phyloP scores from a whole-genome alignment of 495 filamentous ascomycete species.

The Penicillium pulvis region DNA sequence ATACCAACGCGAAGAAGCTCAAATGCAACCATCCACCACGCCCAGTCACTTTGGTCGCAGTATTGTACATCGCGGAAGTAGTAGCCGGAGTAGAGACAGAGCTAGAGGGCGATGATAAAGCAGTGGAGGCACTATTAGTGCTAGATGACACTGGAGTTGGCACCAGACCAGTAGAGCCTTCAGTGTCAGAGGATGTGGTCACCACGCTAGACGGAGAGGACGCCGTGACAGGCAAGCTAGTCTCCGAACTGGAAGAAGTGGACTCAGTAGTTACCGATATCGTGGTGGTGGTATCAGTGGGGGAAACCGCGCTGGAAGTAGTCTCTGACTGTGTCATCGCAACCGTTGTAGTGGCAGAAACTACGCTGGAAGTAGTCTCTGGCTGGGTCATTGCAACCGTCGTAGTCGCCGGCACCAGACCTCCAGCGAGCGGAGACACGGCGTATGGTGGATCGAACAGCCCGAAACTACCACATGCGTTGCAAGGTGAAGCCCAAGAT shows the following conservation, averaged over 20 bases:
- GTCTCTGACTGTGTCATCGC: constrained; percentile 12
- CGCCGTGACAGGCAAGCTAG: neutral
- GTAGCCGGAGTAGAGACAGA: constrained; percentile 9
- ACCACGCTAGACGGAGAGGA: constrained; percentile 1
- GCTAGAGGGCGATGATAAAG: constrained; percentile 4
- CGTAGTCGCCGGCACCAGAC: constrained; percentile 18
- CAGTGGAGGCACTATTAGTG: neutral
- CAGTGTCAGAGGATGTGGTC: constrained; percentile 4
- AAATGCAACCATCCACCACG: constrained; percentile 3
- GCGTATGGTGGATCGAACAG: constrained; percentile 28
- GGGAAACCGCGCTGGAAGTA: neutral
- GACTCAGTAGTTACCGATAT: constrained; percentile 2
- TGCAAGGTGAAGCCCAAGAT: constrained; percentile 26
- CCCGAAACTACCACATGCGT: constrained; percentile 22
- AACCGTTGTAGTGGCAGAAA: constrained; percentile 13
- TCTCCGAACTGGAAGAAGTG: constrained; percentile 4
- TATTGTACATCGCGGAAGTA: constrained; percentile 8
- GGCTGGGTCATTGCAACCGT: constrained; percentile 12
- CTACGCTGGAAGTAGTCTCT: constrained; percentile 13
- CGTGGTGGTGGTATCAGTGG: constrained; percentile 9
- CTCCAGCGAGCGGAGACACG: constrained; percentile 18
- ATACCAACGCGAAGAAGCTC: constrained; percentile 7
- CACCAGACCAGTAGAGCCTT: neutral
- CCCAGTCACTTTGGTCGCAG: constrained; percentile 3
- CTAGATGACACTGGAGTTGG: constrained; percentile 8